Evolutionary conservation across 2,329 filamentous ascomycete species (phyloP).

Genomic region (Aspergillus pseudonomiae): DNA sequence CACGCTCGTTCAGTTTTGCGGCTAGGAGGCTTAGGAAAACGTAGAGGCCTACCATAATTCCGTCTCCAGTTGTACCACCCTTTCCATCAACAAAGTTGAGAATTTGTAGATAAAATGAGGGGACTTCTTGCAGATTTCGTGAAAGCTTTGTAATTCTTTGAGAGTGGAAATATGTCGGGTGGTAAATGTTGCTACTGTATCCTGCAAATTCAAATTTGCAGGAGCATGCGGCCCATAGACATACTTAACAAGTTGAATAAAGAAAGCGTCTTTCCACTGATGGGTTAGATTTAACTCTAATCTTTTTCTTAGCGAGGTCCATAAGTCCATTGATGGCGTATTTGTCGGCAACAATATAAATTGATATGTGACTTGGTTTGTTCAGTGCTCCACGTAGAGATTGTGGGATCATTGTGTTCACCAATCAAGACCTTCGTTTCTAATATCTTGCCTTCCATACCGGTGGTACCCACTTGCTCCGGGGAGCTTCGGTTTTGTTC

Average conservation of each 20-base stretch:
- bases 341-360: slow-evolving; percentile 7
- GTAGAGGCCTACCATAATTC: slow-evolving; percentile 2
- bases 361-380: neutral
- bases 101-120: slow-evolving; percentile 4
- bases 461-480: too few relatives aligned
- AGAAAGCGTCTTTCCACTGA: slow-evolving; percentile 3
- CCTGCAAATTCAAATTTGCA: neutral
- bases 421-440: too few relatives aligned
- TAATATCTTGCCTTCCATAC: too few relatives aligned
- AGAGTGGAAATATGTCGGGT: slow-evolving; percentile 7
- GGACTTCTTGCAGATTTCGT: neutral
- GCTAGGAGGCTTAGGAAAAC: neutral
- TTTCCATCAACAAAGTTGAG: slow-evolving; percentile 4
- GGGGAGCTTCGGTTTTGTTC: neutral
- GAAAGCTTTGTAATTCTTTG: neutral
- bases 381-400: too few relatives aligned
- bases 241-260: neutral
- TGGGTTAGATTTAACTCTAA: slow-evolving; percentile 4
- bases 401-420: too few relatives aligned
- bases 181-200: neutral
- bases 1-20: neutral
- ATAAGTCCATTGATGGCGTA: slow-evolving; percentile 5
- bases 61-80: slow-evolving; percentile 4
- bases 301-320: neutral
- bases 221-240: slow-evolving; percentile 5